Evolutionary conservation across 1,284 basidiomycete species (phyloP).

Genomic region (Schizophyllum commune): DNA sequence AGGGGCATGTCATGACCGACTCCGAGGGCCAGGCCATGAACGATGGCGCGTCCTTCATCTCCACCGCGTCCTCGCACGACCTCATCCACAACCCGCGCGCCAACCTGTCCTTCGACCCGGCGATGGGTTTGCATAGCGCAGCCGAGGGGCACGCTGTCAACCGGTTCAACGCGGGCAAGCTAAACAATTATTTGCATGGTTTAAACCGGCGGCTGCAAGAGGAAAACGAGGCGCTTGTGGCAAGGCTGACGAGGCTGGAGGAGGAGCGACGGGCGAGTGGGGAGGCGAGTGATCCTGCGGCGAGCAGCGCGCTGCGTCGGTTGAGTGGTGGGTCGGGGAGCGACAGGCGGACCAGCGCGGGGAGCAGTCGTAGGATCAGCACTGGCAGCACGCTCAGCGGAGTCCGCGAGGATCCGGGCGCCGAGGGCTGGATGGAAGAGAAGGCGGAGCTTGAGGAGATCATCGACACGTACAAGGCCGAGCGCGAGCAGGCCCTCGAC

Average conservation of each 20-base stretch:
- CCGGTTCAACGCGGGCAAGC: conserved; percentile 72
- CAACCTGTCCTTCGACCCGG: conserved; percentile 79
- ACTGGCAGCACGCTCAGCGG: conserved; percentile 42
- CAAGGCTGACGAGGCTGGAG: conserved; percentile 41
- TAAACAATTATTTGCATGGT: conserved; percentile 77
- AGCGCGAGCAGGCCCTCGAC: conserved; percentile 25
- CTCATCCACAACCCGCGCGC: conserved; percentile 71
- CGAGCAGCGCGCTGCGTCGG: conserved; percentile 7
- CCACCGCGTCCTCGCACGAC: conserved; percentile 78
- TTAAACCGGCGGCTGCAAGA: conserved; percentile 73
- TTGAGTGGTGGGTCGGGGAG: not conserved
- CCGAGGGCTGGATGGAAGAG: conserved; percentile 59
- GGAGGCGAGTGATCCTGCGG: conserved; percentile 17
- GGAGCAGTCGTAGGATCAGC: conserved; percentile 37
- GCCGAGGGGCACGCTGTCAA: conserved; percentile 51
- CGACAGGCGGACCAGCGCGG: conserved; percentile 18
- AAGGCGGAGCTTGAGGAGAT: conserved; percentile 43
- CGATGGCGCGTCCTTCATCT: conserved; percentile 54
- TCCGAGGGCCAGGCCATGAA: conserved; percentile 12
- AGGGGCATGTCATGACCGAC: conserved; percentile 9
- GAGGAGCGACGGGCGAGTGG: conserved; percentile 29
- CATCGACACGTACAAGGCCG: conserved; percentile 32
- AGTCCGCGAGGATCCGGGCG: conserved; percentile 51
- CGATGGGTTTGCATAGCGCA: conserved; percentile 55
- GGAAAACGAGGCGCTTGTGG: conserved; percentile 64